Evolutionary conservation across 352 stramenopile species (phyloP).

Genomic region (Phytophthora cactorum): DNA sequence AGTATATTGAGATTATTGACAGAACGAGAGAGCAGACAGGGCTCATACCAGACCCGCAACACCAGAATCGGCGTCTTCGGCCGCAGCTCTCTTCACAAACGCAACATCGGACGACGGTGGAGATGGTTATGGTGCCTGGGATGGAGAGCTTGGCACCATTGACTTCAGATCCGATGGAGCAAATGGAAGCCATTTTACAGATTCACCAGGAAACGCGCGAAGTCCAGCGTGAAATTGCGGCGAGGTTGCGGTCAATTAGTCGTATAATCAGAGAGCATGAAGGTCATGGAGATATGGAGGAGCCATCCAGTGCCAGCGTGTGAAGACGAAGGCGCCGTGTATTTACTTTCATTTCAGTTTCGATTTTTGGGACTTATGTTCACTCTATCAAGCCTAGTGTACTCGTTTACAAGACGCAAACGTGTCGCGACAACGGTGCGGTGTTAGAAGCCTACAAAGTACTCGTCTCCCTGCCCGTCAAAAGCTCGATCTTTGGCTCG

Average conservation of each 20-base stretch:
- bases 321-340: constrained; percentile 29
- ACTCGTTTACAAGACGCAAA: not conserved
- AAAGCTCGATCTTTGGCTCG: constrained; percentile 73
- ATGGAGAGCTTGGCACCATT: constrained; percentile 35
- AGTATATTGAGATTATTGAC: constrained; percentile 72
- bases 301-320: constrained; percentile 72
- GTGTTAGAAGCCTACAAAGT: constrained; percentile 74
- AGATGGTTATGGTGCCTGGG: constrained; percentile 28
- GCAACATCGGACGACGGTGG: constrained; percentile 21
- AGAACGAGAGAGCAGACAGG: constrained; percentile 42
- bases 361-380: constrained; percentile 6
- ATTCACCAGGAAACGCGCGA: constrained; percentile 63
- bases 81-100: constrained; percentile 4
- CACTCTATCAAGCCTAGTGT: constrained; percentile 12
- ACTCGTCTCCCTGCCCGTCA: constrained; percentile 68
- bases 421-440: not conserved
- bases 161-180: constrained; percentile 38
- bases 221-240: constrained; percentile 61
- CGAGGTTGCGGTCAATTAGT: constrained; percentile 50
- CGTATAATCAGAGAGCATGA: constrained; percentile 48
- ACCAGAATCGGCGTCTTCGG: constrained; percentile 27
- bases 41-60: constrained; percentile 29
- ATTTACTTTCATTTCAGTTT: constrained; percentile 24
- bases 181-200: constrained; percentile 58
- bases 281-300: constrained; percentile 40